A percentile compares a stretch with the other conserved stretches of the same genome.
phyloP scores from a whole-genome alignment of 305 asterid genomes.

The Caryopteris hybrid region DNA sequence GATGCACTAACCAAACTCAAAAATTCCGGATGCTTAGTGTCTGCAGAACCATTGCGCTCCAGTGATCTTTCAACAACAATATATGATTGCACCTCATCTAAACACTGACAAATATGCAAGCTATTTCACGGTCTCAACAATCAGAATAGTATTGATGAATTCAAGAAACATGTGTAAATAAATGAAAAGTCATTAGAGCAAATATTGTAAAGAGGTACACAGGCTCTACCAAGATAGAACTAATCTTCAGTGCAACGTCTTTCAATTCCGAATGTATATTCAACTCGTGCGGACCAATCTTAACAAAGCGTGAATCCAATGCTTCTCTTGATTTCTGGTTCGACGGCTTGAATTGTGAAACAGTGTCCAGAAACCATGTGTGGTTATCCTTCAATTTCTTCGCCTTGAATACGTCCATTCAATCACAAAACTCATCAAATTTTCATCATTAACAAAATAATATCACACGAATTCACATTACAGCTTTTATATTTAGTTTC shows the following conservation, averaged over 20 bases:
- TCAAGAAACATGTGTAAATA: neutral
- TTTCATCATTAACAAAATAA: neutral
- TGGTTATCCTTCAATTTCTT: constrained; percentile 71
- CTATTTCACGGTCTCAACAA: constrained; percentile 11
- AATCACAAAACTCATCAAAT: neutral
- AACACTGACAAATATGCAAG: constrained; percentile 41
- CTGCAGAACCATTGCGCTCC: constrained; percentile 32
- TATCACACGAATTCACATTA: neutral
- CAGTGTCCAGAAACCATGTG: constrained; percentile 64
- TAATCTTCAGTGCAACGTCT: constrained; percentile 59
- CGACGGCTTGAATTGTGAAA: constrained; percentile 54
- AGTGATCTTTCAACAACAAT: constrained; percentile 65
- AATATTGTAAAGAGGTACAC: neutral
- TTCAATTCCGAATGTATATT: constrained; percentile 50
- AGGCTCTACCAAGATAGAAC: constrained; percentile 60
- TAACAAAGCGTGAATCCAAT: constrained; percentile 46
- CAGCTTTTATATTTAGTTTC: neutral
- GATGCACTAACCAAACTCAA: constrained; percentile 62
- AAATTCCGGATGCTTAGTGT: constrained; percentile 32
- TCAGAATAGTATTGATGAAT: neutral
- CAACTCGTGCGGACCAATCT: constrained; percentile 60
- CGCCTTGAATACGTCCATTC: constrained; percentile 41
- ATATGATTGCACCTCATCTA: constrained; percentile 95
- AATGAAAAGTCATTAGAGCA: too few relatives aligned
- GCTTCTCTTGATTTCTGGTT: constrained; percentile 79